These are phyloP conservation scores for Acanthamoeba quina DNA, from an alignment of 208 protist species.

Conservation along the genomic window DNA sequence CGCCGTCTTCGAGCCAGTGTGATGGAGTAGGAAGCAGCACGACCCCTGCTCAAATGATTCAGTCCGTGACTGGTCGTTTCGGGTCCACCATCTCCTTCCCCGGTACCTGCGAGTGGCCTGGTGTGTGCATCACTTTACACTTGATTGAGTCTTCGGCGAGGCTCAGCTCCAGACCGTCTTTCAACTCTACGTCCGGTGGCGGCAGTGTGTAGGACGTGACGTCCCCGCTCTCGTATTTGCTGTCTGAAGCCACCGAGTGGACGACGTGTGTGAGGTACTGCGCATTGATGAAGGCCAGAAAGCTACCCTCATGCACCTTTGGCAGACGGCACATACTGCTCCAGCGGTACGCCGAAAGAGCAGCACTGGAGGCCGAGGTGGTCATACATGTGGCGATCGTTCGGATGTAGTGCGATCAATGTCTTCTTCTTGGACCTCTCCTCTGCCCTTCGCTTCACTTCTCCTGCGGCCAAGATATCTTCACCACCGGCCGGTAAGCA, in stretches of 20 bases:
- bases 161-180: slow-evolving; percentile 32
- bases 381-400: slow-evolving; percentile 38
- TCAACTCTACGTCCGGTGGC: slow-evolving; percentile 9
- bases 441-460: slow-evolving; percentile 27
- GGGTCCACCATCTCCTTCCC: not conserved
- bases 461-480: slow-evolving; percentile 51
- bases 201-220: not conserved
- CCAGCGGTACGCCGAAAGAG: slow-evolving; percentile 22
- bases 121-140: slow-evolving; percentile 23
- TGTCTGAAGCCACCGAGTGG: not conserved
- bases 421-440: not conserved
- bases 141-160: not conserved
- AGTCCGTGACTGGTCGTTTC: not conserved
- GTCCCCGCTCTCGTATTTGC: not conserved
- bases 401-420: slow-evolving; percentile 5
- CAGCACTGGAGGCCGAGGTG: slow-evolving; percentile 41
- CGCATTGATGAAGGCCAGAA: not conserved
- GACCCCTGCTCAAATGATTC: not conserved
- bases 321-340: not conserved
- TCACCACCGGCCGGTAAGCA: not conserved
- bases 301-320: not conserved
- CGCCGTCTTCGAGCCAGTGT: not conserved
- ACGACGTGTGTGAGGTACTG: not conserved
- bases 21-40: slow-evolving; percentile 19
- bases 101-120: not conserved